Evolutionary conservation across 257 asterid genomes (phyloP).

Genomic region (Handroanthus guayacan): DNA sequence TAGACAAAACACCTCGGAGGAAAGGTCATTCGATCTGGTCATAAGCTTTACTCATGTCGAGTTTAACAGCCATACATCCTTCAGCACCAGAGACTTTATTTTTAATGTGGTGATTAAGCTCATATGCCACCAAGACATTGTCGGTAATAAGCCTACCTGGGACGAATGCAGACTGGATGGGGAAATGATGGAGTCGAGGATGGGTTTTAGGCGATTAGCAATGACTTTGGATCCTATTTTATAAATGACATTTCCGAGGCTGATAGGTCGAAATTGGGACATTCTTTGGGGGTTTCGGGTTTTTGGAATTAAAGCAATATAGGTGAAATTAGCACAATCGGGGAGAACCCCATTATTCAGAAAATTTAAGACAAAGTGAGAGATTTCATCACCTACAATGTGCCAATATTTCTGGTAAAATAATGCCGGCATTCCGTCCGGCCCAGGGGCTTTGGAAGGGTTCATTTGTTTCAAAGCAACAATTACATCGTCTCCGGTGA

Average conservation of each 20-base stretch:
- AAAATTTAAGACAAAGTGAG: neutral
- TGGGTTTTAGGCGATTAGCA: no score
- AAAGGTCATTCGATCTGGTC: no score
- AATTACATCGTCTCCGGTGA: neutral
- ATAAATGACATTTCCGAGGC: neutral
- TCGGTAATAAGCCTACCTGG: no score
- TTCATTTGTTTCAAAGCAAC: neutral
- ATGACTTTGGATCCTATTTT: no score
- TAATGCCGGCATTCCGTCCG: neutral
- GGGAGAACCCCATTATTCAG: neutral
- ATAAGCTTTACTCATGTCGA: no score
- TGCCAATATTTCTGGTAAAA: neutral
- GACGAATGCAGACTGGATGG: no score
- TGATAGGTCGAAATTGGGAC: neutral
- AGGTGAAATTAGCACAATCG: neutral
- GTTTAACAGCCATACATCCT: no score
- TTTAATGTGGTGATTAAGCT: no score
- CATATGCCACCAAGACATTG: no score
- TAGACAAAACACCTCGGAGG: no score
- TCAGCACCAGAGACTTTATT: no score
- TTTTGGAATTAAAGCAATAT: neutral
- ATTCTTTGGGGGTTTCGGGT: neutral
- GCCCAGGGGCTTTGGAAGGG: neutral
- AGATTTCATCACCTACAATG: neutral
- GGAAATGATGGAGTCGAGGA: no score